phyloP scores from a whole-genome alignment of 257 asterid genomes.

The Penstemon newberryi region DNA sequence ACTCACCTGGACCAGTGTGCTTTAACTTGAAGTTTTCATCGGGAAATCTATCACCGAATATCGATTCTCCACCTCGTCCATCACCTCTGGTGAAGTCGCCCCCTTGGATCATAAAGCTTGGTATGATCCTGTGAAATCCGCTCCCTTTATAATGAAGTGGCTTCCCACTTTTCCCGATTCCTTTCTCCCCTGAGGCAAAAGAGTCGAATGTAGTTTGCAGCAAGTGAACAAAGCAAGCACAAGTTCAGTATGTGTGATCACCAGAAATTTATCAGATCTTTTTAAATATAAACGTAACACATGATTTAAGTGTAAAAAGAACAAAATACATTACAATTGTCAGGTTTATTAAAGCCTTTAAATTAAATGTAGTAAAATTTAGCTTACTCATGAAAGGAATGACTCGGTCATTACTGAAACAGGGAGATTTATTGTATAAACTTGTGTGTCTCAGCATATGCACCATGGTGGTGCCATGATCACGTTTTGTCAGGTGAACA shows the following conservation, averaged over 20 bases:
- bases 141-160: slow-evolving; percentile 83
- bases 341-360: neutral
- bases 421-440: too few relatives aligned
- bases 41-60: slow-evolving; percentile 63
- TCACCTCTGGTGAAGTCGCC: slow-evolving; percentile 93
- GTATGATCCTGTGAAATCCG: slow-evolving; percentile 86
- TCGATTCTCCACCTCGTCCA: slow-evolving; percentile 95
- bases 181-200: slow-evolving; percentile 76
- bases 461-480: neutral
- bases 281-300: neutral
- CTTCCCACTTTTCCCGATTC: slow-evolving; percentile 72
- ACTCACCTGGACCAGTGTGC: slow-evolving; percentile 82
- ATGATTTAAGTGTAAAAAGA: too few relatives aligned
- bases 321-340: too few relatives aligned
- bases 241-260: neutral
- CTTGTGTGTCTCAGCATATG: neutral
- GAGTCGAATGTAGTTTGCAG: neutral
- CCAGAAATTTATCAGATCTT: neutral
- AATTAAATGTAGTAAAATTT: too few relatives aligned
- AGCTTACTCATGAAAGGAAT: neutral
- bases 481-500: neutral
- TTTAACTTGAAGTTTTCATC: slow-evolving; percentile 86
- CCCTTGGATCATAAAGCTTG: slow-evolving; percentile 94
- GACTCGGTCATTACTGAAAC: neutral
- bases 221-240: neutral